Evolutionary conservation across 2,329 filamentous ascomycete genomes (phyloP), one percentile per base, ranked within the genome.

Genomic region (Penicillium digitatum): DNA sequence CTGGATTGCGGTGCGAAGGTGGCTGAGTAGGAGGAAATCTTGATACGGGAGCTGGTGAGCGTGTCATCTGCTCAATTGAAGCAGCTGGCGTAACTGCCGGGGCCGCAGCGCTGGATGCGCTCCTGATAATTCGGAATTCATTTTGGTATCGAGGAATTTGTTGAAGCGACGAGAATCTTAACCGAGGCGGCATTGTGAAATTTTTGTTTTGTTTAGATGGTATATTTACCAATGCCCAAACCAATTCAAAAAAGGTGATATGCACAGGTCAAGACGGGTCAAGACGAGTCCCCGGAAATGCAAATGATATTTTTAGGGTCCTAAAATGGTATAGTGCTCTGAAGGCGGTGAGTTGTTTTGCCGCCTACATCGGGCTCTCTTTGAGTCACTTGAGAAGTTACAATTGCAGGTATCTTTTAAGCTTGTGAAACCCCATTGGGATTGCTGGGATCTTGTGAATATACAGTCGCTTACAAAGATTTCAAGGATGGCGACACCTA

Each of bases 1-100:
- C 88, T 44, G 92, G 84, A 20, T 87, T 88, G 70, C 93, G 89
- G 71, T 95, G 88, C 52, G 89, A 95, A 4, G 90, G 90, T 3
- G 92, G 93, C 74, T 96, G 91, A 1, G 85, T 87, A 0, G 85
- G 70, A 49, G 82, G 80, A 63, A 79, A 81, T 66, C 77, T 76
- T 31, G 77, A 69, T 22, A 83, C 75, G 31, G 79, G 75, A 7
- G 75, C 68, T 51, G 69, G 64, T 1, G 77, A 74, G 31, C 54
- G 68, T 43, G 72, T 72, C 58, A 78, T 79, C 61, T 81, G 79
- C 26, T 79, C 73, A 52, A 81, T 74, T 44, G 82, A 73, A 11
- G 81, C 74, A 32, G 81, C 78, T 46, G 82, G 79, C 16, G 80
- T 80, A 6, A 76, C 76, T 61, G 79, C 74, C 54, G 78, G 73